Percentiles rank a stretch among this genome's conserved stretches.
These are phyloP conservation scores for Rutstroemia sp. DNA, from an alignment of 2,329 filamentous ascomycete species.

Conservation along the genomic window DNA sequence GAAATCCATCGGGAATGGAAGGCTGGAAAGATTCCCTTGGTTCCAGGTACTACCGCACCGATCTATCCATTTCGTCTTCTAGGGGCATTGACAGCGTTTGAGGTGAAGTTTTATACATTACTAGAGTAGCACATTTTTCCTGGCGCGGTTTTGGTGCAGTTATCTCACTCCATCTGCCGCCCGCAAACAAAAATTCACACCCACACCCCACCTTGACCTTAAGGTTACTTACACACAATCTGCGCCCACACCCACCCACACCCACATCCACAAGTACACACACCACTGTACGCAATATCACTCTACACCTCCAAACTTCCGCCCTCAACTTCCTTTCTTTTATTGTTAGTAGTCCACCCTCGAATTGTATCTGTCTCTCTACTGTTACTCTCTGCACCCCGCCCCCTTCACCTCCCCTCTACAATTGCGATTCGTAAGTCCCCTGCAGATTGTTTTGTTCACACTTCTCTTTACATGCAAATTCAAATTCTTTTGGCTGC, in stretches of 20 bases:
- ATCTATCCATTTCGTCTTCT: too few species aligned
- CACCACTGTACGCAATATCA: neutral
- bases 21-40: too few species aligned
- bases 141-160: too few species aligned
- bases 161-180: too few species aligned
- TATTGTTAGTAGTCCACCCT: conserved; percentile 1
- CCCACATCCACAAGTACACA: neutral
- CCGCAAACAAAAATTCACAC: too few species aligned
- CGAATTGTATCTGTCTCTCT: neutral
- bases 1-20: too few species aligned
- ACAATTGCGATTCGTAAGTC: conserved; percentile 7
- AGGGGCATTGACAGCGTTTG: too few species aligned
- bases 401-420: neutral
- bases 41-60: too few species aligned
- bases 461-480: neutral
- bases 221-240: neutral
- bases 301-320: neutral
- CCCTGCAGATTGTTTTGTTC: neutral
- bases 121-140: too few species aligned
- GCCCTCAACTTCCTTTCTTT: neutral
- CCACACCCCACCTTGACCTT: neutral
- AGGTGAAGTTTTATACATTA: too few species aligned
- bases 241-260: neutral
- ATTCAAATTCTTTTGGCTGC: neutral
- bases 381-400: neutral